phyloP scores from a whole-genome alignment of 129 eudicot genomes.

The Heracleum sosnowskyi region DNA sequence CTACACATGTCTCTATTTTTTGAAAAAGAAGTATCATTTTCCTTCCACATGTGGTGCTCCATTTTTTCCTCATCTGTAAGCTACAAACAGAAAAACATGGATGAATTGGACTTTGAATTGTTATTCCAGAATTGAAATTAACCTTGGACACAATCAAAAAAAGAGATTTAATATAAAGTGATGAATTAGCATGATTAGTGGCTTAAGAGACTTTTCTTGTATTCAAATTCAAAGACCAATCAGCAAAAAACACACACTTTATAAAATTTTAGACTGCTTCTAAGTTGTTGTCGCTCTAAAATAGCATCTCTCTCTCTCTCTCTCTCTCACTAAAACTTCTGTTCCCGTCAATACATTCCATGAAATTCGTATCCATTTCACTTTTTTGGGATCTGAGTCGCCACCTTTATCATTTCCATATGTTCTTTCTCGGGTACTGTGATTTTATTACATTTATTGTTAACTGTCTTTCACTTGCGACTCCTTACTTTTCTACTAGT shows the following conservation, averaged over 20 bases:
- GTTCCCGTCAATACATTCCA: conserved; percentile 11
- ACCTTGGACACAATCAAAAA: too few species aligned
- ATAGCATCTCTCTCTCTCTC: neutral
- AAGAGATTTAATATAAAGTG: neutral
- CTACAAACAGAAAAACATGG: neutral
- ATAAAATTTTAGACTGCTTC: neutral
- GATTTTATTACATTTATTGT: conserved; percentile 2
- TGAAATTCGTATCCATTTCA: conserved; percentile 8
- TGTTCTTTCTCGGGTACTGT: conserved; percentile 4
- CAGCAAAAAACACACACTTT: neutral
- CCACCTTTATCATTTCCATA: conserved; percentile 8
- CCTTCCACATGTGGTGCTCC: neutral
- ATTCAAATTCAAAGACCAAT: neutral
- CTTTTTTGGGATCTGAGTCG: conserved; percentile 25
- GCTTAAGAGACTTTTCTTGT: neutral
- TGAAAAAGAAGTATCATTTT: too few species aligned
- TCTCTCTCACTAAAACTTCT: neutral
- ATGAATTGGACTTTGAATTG: neutral
- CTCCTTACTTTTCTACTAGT: neutral
- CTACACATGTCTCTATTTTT: neutral
- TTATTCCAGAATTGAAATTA: neutral
- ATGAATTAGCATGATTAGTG: neutral
- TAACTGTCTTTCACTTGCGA: neutral
- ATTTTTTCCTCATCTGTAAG: neutral
- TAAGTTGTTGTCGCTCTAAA: neutral